Evolutionary conservation across 2,329 filamentous ascomycete genomes (phyloP).

Genomic region (Penicillium occitanis): DNA sequence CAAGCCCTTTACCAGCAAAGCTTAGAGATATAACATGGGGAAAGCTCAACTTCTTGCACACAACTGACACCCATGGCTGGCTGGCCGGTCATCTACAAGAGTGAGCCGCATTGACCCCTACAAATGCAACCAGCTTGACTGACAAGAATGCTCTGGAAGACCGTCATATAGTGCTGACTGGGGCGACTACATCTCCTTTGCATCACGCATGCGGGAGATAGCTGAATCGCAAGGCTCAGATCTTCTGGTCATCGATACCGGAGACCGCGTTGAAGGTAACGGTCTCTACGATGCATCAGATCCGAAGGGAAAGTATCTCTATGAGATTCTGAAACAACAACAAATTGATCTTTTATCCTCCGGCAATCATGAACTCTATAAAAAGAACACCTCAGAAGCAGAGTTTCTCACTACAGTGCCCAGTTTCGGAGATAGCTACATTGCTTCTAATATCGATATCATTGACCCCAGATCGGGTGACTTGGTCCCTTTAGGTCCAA

Average conservation of each 20-base stretch:
- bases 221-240: conserved; percentile 79
- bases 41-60: conserved; percentile 96
- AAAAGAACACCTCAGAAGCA: conserved; percentile 70
- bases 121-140: not conserved
- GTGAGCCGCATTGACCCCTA: conserved; percentile 48
- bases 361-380: conserved; percentile 95
- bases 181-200: conserved; percentile 96
- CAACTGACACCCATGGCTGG: conserved; percentile 96
- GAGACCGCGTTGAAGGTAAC: conserved; percentile 90
- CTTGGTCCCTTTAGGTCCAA: conserved; percentile 71
- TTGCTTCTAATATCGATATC: conserved; percentile 93
- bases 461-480: conserved; percentile 69
- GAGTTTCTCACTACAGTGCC: conserved; percentile 81
- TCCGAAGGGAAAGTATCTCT: conserved; percentile 85
- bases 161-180: conserved; percentile 93
- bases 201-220: conserved; percentile 73
- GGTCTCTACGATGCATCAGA: conserved; percentile 87
- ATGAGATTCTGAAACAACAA: conserved; percentile 81
- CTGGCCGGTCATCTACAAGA: conserved; percentile 90
- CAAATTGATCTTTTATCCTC: conserved; percentile 79
- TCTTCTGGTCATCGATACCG: conserved; percentile 90
- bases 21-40: conserved; percentile 85
- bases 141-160: conserved; percentile 43
- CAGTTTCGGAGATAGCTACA: conserved; percentile 75
- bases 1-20: conserved; percentile 73